Conservation (phyloP, 768 basidiomycete genomes). For the Suillus subalutaceus region DNA sequence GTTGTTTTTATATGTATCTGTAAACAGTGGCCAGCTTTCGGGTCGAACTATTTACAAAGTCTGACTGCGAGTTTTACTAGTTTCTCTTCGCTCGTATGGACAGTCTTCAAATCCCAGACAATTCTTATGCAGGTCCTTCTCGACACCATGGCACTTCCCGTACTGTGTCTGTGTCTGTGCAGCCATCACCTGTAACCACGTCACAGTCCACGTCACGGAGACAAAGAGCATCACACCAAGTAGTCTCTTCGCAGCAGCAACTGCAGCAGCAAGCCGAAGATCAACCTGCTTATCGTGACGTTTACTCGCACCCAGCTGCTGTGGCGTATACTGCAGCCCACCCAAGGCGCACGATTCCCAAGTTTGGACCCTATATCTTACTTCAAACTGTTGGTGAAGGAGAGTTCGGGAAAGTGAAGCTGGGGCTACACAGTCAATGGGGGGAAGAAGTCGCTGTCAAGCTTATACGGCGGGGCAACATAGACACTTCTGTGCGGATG, state of each 20-base stretch:
- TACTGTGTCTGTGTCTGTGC: constrained; percentile 62
- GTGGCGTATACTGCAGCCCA: constrained; percentile 82
- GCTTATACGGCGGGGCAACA: constrained; percentile 89
- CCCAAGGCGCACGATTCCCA: constrained; percentile 83
- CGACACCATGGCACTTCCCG: constrained; percentile 44
- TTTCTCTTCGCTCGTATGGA: constrained; percentile 24
- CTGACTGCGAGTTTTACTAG: constrained; percentile 7
- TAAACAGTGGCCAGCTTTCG: constrained; percentile 14
- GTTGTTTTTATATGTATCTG: constrained; percentile 25
- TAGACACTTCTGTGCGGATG: constrained; percentile 84
- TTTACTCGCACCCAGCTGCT: constrained; percentile 84
- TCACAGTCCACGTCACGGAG: constrained; percentile 49
- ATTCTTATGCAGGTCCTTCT: constrained; percentile 47
- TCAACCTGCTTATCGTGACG: constrained; percentile 61
- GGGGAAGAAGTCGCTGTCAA: constrained; percentile 99
- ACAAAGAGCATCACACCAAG: constrained; percentile 75
- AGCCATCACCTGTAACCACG: constrained; percentile 49
- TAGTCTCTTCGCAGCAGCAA: constrained; percentile 54
- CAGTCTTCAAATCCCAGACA: constrained; percentile 49
- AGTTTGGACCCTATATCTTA: constrained; percentile 94
- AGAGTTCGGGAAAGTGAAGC: constrained; percentile 98
- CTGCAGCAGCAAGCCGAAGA: constrained; percentile 43
- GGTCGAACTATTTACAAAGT: constrained; percentile 15
- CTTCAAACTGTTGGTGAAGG: constrained; percentile 97
- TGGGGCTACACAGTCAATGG: constrained; percentile 92